A percentile compares a stretch with the other conserved stretches of the same genome.
Evolutionary conservation across 2,329 filamentous ascomycete genomes (phyloP).

Genomic region (Canariomyces notabilis): DNA sequence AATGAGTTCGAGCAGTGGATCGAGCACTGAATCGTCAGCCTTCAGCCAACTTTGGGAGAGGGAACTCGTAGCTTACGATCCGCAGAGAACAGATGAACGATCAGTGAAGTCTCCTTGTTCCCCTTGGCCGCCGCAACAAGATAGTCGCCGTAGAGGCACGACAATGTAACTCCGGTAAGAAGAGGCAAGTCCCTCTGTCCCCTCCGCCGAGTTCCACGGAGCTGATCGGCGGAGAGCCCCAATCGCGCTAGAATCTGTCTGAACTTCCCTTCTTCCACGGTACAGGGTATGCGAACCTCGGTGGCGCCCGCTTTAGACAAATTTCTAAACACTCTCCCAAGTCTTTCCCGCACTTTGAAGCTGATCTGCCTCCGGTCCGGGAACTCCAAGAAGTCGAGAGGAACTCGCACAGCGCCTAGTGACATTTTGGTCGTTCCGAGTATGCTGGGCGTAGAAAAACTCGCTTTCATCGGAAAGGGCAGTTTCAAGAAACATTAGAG

Average conservation of each 20-base stretch:
- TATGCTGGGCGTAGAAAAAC: constrained; percentile 6
- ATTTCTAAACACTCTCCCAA: constrained; percentile 10
- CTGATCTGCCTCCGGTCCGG: constrained; percentile 12
- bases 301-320: constrained; percentile 8
- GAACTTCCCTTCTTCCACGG: constrained; percentile 11
- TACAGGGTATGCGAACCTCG: constrained; percentile 11
- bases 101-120: constrained; percentile 5
- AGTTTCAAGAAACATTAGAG: constrained; percentile 6
- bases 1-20: constrained; percentile 9
- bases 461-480: constrained; percentile 3
- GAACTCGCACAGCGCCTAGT: constrained; percentile 10
- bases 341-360: constrained; percentile 14
- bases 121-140: constrained; percentile 9
- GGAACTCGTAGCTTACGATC: constrained; percentile 5
- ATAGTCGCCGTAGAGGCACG: constrained; percentile 11
- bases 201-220: constrained; percentile 8
- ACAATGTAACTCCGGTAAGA: constrained; percentile 8
- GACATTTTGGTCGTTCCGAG: constrained; percentile 10
- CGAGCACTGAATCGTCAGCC: constrained; percentile 7
- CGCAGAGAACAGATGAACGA: constrained; percentile 10
- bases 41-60: constrained; percentile 1
- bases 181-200: constrained; percentile 9
- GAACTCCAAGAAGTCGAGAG: constrained; percentile 15
- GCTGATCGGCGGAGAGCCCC: constrained; percentile 10
- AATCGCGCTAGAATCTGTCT: constrained; percentile 10